phyloP scores from a whole-genome alignment of 495 filamentous ascomycete species.

The Xylaria castorea region DNA sequence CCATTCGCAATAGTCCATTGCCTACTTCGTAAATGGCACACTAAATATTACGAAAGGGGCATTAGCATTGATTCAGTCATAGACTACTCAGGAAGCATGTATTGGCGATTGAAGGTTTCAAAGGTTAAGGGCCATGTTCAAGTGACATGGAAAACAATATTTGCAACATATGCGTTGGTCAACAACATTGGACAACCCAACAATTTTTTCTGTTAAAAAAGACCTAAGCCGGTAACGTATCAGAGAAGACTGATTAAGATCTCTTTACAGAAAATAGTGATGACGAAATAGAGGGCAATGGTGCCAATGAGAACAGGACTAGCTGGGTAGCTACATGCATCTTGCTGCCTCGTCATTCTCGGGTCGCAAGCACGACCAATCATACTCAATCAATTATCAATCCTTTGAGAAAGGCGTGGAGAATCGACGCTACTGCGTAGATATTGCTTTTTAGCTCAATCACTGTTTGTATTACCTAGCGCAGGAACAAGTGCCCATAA shows the following conservation, averaged over 20 bases:
- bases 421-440: neutral
- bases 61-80: neutral
- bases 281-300: neutral
- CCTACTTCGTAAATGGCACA: neutral
- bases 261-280: neutral
- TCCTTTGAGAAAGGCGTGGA: neutral
- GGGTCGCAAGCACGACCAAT: neutral
- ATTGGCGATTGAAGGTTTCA: neutral
- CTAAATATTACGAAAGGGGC: neutral
- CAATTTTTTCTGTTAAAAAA: neutral
- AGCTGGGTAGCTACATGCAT: neutral
- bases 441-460: neutral
- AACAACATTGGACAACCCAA: neutral
- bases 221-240: neutral
- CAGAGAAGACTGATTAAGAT: neutral
- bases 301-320: neutral
- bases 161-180: no score
- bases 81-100: neutral
- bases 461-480: conserved; percentile 7
- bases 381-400: neutral
- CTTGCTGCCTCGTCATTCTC: neutral
- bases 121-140: neutral
- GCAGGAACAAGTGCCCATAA: neutral
- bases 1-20: neutral
- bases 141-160: neutral